Conservation (phyloP, 495 filamentous ascomycete genomes). For the Penicillium diatomitis region DNA sequence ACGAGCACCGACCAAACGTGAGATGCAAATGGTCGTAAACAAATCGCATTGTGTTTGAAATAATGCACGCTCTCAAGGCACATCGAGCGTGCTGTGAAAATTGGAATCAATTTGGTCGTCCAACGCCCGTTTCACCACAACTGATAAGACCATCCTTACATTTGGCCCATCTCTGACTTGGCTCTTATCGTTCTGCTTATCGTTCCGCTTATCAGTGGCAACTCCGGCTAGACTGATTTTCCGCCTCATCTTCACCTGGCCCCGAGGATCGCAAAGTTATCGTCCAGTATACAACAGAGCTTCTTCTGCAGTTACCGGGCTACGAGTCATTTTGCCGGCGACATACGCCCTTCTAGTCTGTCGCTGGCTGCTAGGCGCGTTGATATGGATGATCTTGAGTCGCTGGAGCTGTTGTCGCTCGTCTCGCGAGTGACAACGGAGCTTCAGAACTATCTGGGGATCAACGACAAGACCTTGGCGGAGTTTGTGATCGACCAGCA, state of each 20-base stretch:
- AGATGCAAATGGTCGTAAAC: too few relatives aligned
- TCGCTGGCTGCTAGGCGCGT: conserved; percentile 1
- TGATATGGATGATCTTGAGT: conserved; percentile 80
- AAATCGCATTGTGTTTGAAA: too few relatives aligned
- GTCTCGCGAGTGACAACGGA: conserved; percentile 93
- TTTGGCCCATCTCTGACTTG: not conserved
- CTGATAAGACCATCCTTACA: too few relatives aligned
- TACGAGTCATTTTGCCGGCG: too few relatives aligned
- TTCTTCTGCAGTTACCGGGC: too few relatives aligned
- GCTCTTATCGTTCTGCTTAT: not conserved
- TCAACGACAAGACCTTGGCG: conserved; percentile 87
- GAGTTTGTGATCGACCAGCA: conserved; percentile 93
- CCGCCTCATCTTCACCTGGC: conserved; percentile 23
- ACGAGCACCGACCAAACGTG: too few relatives aligned
- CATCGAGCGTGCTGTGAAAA: too few relatives aligned
- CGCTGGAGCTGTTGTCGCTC: conserved; percentile 84
- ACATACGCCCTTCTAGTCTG: not conserved
- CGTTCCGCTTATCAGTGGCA: conserved; percentile 41
- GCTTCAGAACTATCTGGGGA: conserved; percentile 85
- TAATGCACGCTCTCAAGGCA: too few relatives aligned
- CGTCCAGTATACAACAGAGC: not conserved
- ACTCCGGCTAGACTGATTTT: conserved; percentile 34
- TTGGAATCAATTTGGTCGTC: too few relatives aligned
- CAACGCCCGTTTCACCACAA: too few relatives aligned
- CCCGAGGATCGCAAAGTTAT: conserved; percentile 2